phyloP scores from a whole-genome alignment of 495 filamentous ascomycete genomes.

The Trichoderma reesei region DNA sequence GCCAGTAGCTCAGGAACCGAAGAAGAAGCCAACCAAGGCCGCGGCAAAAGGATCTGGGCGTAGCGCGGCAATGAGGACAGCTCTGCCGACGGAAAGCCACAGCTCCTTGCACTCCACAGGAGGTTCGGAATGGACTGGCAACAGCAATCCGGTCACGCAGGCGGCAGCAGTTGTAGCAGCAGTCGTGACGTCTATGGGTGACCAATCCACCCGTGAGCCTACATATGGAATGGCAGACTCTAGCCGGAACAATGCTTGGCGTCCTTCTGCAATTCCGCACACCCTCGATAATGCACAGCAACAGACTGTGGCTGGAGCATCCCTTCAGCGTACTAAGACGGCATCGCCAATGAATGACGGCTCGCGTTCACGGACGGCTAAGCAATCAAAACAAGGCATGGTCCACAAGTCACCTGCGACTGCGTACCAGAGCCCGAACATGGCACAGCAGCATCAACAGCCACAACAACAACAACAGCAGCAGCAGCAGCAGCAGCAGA shows the following conservation, averaged over 20 bases:
- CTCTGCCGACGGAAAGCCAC: neutral
- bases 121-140: neutral
- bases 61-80: neutral
- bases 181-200: neutral
- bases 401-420: neutral
- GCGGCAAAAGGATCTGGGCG: neutral
- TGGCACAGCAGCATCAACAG: neutral
- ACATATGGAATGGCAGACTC: neutral
- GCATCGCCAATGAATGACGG: neutral
- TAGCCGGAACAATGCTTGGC: neutral
- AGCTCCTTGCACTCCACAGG: neutral
- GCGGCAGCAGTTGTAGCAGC: neutral
- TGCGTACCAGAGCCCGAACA: neutral
- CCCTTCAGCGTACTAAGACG: neutral
- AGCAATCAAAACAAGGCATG: neutral
- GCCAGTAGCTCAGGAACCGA: neutral
- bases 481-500: neutral
- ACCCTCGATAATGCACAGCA: neutral
- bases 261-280: neutral
- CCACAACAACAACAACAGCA: neutral
- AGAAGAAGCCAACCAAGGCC: neutral
- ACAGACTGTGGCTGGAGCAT: neutral
- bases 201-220: neutral
- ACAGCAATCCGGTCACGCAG: neutral
- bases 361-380: neutral